phyloP scores from a whole-genome alignment of 371 early-diverging fungal genomes.

The Zychaea mexicana region DNA sequence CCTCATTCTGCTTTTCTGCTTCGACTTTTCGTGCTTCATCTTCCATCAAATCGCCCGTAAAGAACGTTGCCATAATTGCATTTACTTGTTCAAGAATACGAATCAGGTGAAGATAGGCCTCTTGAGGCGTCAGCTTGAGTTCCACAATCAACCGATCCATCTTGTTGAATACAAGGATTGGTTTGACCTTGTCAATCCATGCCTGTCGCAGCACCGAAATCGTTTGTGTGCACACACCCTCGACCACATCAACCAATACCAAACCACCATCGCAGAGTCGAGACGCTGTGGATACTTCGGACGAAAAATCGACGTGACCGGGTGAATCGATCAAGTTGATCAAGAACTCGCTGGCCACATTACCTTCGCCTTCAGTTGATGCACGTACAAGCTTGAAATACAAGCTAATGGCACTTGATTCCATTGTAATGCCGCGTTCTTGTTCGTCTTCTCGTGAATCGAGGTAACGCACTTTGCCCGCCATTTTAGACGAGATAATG shows the following conservation, averaged over 20 bases:
- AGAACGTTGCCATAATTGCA: constrained; percentile 93
- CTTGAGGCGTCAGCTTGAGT: constrained; percentile 86
- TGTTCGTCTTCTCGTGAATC: constrained; percentile 99
- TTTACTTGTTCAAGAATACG: constrained; percentile 95
- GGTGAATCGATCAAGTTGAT: constrained; percentile 99
- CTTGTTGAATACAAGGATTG: constrained; percentile 98
- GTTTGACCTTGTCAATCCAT: constrained; percentile 86
- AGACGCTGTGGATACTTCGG: constrained; percentile 96
- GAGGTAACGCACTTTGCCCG: constrained; percentile 98
- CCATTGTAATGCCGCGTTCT: constrained; percentile 99
- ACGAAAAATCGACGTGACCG: constrained; percentile 99
- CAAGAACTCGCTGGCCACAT: constrained; percentile 71
- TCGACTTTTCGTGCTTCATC: constrained; percentile 82
- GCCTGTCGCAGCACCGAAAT: constrained; percentile 95
- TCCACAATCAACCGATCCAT: constrained; percentile 97
- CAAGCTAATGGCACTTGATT: constrained; percentile 94
- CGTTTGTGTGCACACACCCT: constrained; percentile 99
- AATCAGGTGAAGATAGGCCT: constrained; percentile 90
- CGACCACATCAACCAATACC: constrained; percentile 97
- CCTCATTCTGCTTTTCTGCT: constrained; percentile 53
- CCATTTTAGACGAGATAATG: constrained; percentile 94
- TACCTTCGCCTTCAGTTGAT: constrained; percentile 14
- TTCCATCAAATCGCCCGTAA: constrained; percentile 85
- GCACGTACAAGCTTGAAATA: constrained; percentile 76
- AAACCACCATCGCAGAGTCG: constrained; percentile 97